Conservation (phyloP, 1,284 basidiomycete genomes). For the Cryptococcus sp. region DNA sequence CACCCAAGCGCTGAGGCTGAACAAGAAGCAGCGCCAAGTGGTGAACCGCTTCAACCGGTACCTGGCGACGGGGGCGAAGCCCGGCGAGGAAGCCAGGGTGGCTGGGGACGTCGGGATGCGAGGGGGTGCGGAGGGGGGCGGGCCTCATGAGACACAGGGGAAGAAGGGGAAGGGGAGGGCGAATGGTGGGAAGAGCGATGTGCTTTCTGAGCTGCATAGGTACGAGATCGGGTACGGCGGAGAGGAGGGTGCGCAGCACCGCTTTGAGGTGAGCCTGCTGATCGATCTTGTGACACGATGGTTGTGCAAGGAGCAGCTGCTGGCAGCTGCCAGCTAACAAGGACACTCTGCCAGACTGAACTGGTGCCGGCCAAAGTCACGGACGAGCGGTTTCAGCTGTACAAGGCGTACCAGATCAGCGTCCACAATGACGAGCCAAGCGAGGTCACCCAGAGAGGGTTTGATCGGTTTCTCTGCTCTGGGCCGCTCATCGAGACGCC, state of each 20-base stretch:
- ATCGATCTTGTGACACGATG: too few species aligned
- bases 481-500: slow-evolving; percentile 63
- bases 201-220: slow-evolving; percentile 28
- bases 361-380: slow-evolving; percentile 72
- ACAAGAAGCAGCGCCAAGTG: slow-evolving; percentile 74
- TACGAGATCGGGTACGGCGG: slow-evolving; percentile 30
- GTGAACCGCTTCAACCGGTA: slow-evolving; percentile 65
- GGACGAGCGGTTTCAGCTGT: slow-evolving; percentile 75
- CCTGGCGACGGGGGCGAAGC: slow-evolving; percentile 21
- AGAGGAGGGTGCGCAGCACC: slow-evolving; percentile 18
- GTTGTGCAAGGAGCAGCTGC: too few species aligned
- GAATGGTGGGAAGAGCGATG: slow-evolving; percentile 31
- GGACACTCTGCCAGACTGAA: slow-evolving; percentile 55
- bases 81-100: slow-evolving; percentile 8
- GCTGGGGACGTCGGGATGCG: slow-evolving; percentile 1
- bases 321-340: not conserved
- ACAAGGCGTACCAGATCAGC: slow-evolving; percentile 66
- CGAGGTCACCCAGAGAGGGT: slow-evolving; percentile 57
- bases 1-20: slow-evolving; percentile 64
- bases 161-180: slow-evolving; percentile 30
- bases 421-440: slow-evolving; percentile 65
- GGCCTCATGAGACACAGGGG: slow-evolving; percentile 10
- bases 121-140: not conserved
- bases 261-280: slow-evolving; percentile 27
- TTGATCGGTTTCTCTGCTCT: slow-evolving; percentile 73